These are phyloP conservation scores for Deuterostichococcus epilithicus DNA, from an alignment of 139 green algal species.

Conservation along the genomic window DNA sequence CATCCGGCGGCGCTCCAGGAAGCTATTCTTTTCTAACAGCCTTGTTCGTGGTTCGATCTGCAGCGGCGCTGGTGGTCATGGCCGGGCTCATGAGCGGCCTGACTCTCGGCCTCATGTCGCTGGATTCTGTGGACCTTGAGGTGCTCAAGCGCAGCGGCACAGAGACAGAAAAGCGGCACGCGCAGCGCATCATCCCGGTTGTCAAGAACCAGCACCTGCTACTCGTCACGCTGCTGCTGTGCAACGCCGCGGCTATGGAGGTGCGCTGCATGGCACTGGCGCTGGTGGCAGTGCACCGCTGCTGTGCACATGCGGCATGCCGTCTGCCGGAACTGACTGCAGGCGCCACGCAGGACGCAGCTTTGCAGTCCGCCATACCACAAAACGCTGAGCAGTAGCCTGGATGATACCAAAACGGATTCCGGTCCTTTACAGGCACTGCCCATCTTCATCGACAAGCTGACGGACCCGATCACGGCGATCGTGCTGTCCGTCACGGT, in stretches of 20 bases:
- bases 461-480: conserved; percentile 54
- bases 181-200: conserved; percentile 30
- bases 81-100: conserved; percentile 67
- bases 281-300: too few species aligned
- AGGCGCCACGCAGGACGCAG: too few species aligned
- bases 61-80: conserved; percentile 34
- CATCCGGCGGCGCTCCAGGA: too few species aligned
- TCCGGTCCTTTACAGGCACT: conserved; percentile 43
- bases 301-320: too few species aligned
- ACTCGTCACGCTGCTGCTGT: conserved; percentile 60
- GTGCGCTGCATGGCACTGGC: neutral
- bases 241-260: conserved; percentile 54
- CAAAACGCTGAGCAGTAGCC: too few species aligned
- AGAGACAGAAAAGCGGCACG: conserved; percentile 27
- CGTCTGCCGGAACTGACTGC: too few species aligned
- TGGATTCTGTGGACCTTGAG: conserved; percentile 62
- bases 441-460: conserved; percentile 62
- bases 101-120: conserved; percentile 51
- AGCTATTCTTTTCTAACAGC: conserved; percentile 26
- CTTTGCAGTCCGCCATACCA: too few species aligned
- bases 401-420: too few species aligned
- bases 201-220: conserved; percentile 45
- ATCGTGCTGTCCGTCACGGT: conserved; percentile 53
- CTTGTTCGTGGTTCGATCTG: too few species aligned
- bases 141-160: conserved; percentile 43